Evolutionary conservation across 768 basidiomycete species (phyloP).

Genomic region (Termitomyces titanicus): DNA sequence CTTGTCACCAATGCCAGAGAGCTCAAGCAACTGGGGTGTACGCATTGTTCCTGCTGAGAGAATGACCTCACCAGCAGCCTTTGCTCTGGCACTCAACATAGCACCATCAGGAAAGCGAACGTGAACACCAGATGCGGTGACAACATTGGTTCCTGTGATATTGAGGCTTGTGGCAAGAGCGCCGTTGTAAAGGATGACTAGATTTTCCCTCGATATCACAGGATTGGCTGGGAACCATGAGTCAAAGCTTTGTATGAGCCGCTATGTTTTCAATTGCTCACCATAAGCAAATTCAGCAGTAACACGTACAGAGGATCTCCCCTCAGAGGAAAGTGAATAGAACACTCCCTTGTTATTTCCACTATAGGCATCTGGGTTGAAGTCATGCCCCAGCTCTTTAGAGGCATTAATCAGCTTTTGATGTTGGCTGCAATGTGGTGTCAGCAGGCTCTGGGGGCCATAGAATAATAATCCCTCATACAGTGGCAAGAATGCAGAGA

Average conservation of each 20-base stretch:
- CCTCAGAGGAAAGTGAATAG: constrained; percentile 25
- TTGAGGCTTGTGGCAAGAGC: constrained; percentile 22
- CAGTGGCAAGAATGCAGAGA: constrained; percentile 26
- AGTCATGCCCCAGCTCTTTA: constrained; percentile 26
- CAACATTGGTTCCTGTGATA: constrained; percentile 2
- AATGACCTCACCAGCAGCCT: constrained; percentile 23
- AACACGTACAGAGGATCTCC: constrained; percentile 17
- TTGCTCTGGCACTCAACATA: constrained; percentile 11
- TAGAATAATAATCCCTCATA: constrained; percentile 9
- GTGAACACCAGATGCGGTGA: constrained; percentile 19
- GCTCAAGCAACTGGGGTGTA: constrained; percentile 32
- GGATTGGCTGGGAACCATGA: constrained; percentile 21
- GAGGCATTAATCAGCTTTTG: constrained; percentile 26
- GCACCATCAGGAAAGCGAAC: constrained; percentile 25
- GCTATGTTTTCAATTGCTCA: constrained; percentile 10
- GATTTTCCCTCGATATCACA: constrained; percentile 17
- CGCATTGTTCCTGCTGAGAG: constrained; percentile 27
- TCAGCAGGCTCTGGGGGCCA: neutral
- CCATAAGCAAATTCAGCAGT: constrained; percentile 30
- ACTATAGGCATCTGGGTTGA: constrained; percentile 26
- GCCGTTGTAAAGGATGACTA: constrained; percentile 19
- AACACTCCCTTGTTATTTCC: constrained; percentile 26
- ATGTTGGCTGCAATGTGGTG: constrained; percentile 19
- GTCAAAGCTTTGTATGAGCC: neutral
- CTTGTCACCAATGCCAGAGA: constrained; percentile 28